Percentiles rank a stretch among this genome's conserved stretches.
Conservation (phyloP, 2,329 filamentous ascomycete species). For the Penicillium sp. region DNA sequence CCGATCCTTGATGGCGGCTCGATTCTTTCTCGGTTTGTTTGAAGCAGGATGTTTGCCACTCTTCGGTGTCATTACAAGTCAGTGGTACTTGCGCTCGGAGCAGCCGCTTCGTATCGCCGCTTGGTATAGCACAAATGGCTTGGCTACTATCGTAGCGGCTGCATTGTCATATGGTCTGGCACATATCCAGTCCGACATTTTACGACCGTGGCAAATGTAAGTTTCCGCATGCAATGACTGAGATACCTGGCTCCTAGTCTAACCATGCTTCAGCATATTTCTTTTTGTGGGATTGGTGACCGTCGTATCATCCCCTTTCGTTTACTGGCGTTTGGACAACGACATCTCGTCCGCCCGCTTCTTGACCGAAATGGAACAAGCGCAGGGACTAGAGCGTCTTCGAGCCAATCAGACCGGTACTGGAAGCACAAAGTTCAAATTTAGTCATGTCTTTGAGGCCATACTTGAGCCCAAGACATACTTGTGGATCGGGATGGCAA, state of each 20-base stretch:
- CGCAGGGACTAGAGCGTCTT: slow-evolving; percentile 46
- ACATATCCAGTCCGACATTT: slow-evolving; percentile 44
- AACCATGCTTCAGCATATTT: slow-evolving; percentile 45
- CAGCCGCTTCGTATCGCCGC: slow-evolving; percentile 58
- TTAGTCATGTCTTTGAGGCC: slow-evolving; percentile 41
- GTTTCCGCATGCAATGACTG: slow-evolving; percentile 7
- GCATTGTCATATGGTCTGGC: slow-evolving; percentile 53
- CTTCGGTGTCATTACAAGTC: slow-evolving; percentile 43
- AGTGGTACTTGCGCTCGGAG: slow-evolving; percentile 49
- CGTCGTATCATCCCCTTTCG: slow-evolving; percentile 51
- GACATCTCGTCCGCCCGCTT: slow-evolving; percentile 51
- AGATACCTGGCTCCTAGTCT: neutral
- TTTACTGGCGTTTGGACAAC: slow-evolving; percentile 55
- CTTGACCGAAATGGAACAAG: slow-evolving; percentile 43
- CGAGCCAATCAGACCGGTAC: slow-evolving; percentile 48
- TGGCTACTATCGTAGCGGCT: slow-evolving; percentile 53
- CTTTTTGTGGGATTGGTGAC: slow-evolving; percentile 58
- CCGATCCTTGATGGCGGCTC: slow-evolving; percentile 42
- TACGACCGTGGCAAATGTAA: slow-evolving; percentile 50
- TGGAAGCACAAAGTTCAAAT: slow-evolving; percentile 44
- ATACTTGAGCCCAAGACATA: slow-evolving; percentile 46
- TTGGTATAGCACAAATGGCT: slow-evolving; percentile 61
- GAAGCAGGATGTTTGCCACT: slow-evolving; percentile 48
- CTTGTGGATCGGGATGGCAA: slow-evolving; percentile 55
- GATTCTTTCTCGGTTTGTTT: slow-evolving; percentile 51